These are phyloP conservation scores for Rhinocladiella mackenziei DNA, from an alignment of 2,329 filamentous ascomycete genomes.

Conservation along the genomic window DNA sequence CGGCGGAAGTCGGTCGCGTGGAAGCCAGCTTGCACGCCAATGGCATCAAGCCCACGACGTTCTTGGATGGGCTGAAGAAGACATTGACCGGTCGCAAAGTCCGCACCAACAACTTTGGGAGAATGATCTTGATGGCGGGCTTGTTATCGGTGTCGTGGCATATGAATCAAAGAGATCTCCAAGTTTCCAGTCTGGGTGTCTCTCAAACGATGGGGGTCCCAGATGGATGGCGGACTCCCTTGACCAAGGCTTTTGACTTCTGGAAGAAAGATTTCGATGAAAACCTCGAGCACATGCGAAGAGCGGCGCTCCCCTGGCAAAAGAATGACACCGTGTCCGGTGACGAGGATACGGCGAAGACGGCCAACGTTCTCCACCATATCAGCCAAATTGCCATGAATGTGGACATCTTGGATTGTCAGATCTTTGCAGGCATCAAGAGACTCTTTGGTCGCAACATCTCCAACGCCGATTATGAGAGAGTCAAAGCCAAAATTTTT, in stretches of 20 bases:
- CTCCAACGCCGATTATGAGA: conserved; percentile 72
- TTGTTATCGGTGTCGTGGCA: conserved; percentile 93
- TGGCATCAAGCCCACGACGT: conserved; percentile 77
- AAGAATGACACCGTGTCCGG: conserved; percentile 29
- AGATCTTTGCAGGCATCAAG: conserved; percentile 86
- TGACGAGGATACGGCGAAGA: conserved; percentile 74
- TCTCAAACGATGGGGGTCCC: conserved; percentile 70
- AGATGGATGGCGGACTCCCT: conserved; percentile 81
- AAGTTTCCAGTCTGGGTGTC: conserved; percentile 74
- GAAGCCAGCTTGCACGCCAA: conserved; percentile 76
- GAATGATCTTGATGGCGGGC: conserved; percentile 89
- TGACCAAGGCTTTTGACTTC: conserved; percentile 83
- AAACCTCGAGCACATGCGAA: conserved; percentile 49
- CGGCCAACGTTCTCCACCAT: conserved; percentile 81
- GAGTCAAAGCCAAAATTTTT: conserved; percentile 72
- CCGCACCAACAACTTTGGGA: conserved; percentile 85
- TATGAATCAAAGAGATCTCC: conserved; percentile 95
- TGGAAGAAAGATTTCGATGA: conserved; percentile 92
- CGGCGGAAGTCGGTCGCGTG: conserved; percentile 76
- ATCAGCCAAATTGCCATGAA: conserved; percentile 97
- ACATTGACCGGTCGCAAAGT: conserved; percentile 83
- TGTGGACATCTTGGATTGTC: conserved; percentile 90
- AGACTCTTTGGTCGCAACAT: conserved; percentile 81
- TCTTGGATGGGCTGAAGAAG: conserved; percentile 84
- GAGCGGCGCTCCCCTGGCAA: conserved; percentile 27